These are phyloP conservation scores for Abelmoschus esculentus DNA, from an alignment of 345 rosid genomes.

Conservation along the genomic window DNA sequence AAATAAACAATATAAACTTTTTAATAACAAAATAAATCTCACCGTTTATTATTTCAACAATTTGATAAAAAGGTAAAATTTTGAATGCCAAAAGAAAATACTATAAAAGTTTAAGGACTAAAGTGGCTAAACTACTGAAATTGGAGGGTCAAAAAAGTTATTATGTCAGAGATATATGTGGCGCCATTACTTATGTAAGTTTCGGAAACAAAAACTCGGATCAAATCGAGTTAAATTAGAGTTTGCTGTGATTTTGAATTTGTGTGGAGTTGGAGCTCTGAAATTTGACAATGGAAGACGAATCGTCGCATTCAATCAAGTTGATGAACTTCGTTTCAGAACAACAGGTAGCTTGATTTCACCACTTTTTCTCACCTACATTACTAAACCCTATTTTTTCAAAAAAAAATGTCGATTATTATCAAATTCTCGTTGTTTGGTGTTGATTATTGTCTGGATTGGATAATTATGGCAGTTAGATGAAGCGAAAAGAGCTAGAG, in stretches of 20 bases:
- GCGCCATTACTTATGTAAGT: not conserved
- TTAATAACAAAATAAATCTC: too few species aligned
- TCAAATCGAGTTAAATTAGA: not conserved
- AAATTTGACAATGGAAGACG: slow-evolving; percentile 58
- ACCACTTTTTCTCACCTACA: not conserved
- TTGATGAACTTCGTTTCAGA: slow-evolving; percentile 81
- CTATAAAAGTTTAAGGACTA: too few species aligned
- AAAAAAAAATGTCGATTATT: not conserved
- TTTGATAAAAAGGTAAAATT: too few species aligned
- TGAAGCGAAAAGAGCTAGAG: slow-evolving; percentile 75
- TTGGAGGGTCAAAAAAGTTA: too few species aligned
- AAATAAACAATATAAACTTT: too few species aligned
- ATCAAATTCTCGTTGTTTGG: not conserved
- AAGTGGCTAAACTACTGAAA: too few species aligned
- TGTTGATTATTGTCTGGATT: not conserved
- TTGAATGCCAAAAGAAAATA: too few species aligned
- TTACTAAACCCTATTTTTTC: slow-evolving; percentile 3
- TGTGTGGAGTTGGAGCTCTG: not conserved
- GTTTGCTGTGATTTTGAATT: not conserved
- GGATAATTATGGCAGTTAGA: slow-evolving; percentile 45
- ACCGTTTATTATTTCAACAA: too few species aligned
- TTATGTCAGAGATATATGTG: too few species aligned
- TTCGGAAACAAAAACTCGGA: not conserved
- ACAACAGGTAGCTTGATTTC: slow-evolving; percentile 49
- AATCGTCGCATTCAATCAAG: slow-evolving; percentile 46